These are phyloP conservation scores for Candida quercuum DNA, from an alignment of 805 yeast genomes.

Conservation along the genomic window DNA sequence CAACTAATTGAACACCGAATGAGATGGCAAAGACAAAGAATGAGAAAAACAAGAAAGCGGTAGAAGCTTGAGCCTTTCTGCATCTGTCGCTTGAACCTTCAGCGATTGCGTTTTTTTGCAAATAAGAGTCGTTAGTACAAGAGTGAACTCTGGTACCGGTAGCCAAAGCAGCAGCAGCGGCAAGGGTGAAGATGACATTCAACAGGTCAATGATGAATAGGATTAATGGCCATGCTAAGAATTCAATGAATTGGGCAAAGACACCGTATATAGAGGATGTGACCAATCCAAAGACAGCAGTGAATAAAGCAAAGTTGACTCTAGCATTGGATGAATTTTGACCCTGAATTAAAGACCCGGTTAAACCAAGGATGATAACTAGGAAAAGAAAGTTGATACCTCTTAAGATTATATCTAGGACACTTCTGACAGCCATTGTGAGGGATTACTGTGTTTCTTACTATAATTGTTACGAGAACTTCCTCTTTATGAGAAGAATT, in stretches of 20 bases:
- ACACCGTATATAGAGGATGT: conserved; percentile 78
- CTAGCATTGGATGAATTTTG: conserved; percentile 56
- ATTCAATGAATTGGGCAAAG: conserved; percentile 68
- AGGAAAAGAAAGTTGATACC: conserved; percentile 68
- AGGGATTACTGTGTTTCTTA: neutral
- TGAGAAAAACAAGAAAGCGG: conserved; percentile 81
- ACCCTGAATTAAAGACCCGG: conserved; percentile 81
- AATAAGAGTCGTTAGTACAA: conserved; percentile 63
- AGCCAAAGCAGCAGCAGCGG: conserved; percentile 93
- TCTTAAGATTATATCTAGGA: conserved; percentile 66
- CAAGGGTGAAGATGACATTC: conserved; percentile 85
- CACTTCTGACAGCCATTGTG: conserved; percentile 1
- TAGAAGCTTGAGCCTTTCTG: conserved; percentile 87
- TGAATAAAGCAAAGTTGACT: conserved; percentile 83
- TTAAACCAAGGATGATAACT: conserved; percentile 76
- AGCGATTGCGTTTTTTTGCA: conserved; percentile 59
- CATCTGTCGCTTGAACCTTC: conserved; percentile 84
- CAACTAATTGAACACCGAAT: conserved; percentile 42
- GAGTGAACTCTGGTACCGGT: conserved; percentile 85
- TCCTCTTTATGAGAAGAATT: too few species aligned
- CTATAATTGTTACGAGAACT: too few species aligned
- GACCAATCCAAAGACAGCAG: conserved; percentile 80
- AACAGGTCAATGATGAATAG: conserved; percentile 75
- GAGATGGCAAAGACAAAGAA: conserved; percentile 71
- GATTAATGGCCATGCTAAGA: conserved; percentile 84